phyloP scores from a whole-genome alignment of 1,284 basidiomycete genomes.

The Paramarasmius palmivorus region DNA sequence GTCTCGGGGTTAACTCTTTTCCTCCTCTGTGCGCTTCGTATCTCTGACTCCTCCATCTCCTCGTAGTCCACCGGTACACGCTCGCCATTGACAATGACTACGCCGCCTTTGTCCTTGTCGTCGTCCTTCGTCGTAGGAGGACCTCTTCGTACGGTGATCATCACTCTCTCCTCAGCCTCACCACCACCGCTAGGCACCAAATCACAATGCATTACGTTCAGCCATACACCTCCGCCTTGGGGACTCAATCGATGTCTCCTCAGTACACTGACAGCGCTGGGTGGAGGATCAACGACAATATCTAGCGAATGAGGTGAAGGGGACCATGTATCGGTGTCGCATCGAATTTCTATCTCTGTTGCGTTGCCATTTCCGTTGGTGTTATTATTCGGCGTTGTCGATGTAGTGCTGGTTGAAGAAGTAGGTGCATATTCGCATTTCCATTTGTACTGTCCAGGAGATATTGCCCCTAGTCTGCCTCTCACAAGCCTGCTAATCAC shows the following conservation, averaged over 20 bases:
- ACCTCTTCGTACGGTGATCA: slow-evolving; percentile 78
- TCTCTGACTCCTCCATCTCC: slow-evolving; percentile 87
- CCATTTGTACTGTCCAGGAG: no score
- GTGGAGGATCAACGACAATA: slow-evolving; percentile 93
- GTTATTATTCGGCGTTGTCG: slow-evolving; percentile 6
- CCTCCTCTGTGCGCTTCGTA: slow-evolving; percentile 79
- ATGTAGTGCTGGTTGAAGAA: slow-evolving; percentile 31
- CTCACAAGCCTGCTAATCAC: no score
- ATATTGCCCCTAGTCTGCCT: no score
- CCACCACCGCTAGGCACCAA: slow-evolving; percentile 60
- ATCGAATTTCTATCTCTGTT: slow-evolving; percentile 93
- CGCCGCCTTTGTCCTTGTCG: neutral
- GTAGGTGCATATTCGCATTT: slow-evolving; percentile 46
- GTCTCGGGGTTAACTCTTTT: slow-evolving; percentile 81
- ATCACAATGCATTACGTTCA: slow-evolving; percentile 86
- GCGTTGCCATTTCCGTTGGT: slow-evolving; percentile 37
- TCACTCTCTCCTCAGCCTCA: slow-evolving; percentile 75
- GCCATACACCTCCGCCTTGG: slow-evolving; percentile 94
- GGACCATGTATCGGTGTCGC: slow-evolving; percentile 93
- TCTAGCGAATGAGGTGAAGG: slow-evolving; percentile 65
- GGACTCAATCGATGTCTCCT: slow-evolving; percentile 85
- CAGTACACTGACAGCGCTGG: slow-evolving; percentile 81
- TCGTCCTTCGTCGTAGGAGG: slow-evolving; percentile 71
- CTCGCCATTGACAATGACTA: slow-evolving; percentile 89
- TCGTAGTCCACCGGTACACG: slow-evolving; percentile 88